A percentile compares a stretch with the other conserved stretches of the same genome.
These are phyloP conservation scores for Gynandropsis gynandra DNA, from an alignment of 345 rosid species.

Conservation along the genomic window DNA sequence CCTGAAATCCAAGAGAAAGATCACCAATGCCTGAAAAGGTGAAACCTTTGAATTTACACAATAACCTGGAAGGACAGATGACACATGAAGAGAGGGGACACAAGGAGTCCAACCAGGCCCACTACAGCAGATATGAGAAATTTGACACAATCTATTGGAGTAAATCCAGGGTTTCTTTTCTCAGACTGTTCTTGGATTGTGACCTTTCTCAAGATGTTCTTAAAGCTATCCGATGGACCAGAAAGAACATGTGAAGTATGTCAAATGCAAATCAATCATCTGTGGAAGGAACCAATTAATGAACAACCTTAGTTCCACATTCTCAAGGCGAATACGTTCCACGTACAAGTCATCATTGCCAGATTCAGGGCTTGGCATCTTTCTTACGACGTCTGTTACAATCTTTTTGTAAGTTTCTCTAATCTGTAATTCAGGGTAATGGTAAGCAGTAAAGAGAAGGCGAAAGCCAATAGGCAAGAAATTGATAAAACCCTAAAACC, in stretches of 20 bases:
- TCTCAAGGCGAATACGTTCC: slow-evolving; percentile 82
- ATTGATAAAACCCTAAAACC: too few relatives aligned
- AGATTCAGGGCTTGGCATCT: slow-evolving; percentile 49
- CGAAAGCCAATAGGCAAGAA: slow-evolving; percentile 10
- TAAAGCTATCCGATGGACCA: slow-evolving; percentile 29
- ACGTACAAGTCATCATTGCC: slow-evolving; percentile 48
- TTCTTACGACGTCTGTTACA: slow-evolving; percentile 36
- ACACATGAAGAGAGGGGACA: not conserved
- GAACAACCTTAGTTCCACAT: slow-evolving; percentile 59
- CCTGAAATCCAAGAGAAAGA: too few relatives aligned
- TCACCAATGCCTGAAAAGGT: too few relatives aligned
- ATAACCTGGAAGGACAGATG: slow-evolving; percentile 8
- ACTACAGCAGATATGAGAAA: slow-evolving; percentile 81
- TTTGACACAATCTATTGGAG: slow-evolving; percentile 99
- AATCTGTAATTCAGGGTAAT: slow-evolving; percentile 51
- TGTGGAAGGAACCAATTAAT: not conserved
- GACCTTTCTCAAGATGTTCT: slow-evolving; percentile 59
- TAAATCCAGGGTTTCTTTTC: slow-evolving; percentile 92
- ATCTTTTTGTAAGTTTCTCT: slow-evolving; percentile 38
- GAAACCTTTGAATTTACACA: slow-evolving; percentile 5
- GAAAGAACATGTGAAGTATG: slow-evolving; percentile 7
- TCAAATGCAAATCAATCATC: not conserved
- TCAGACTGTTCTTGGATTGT: slow-evolving; percentile 97
- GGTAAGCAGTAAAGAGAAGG: too few relatives aligned
- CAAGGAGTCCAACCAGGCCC: slow-evolving; percentile 67